Conservation (phyloP, 2,329 filamentous ascomycete species). For the Alternaria sp. region DNA sequence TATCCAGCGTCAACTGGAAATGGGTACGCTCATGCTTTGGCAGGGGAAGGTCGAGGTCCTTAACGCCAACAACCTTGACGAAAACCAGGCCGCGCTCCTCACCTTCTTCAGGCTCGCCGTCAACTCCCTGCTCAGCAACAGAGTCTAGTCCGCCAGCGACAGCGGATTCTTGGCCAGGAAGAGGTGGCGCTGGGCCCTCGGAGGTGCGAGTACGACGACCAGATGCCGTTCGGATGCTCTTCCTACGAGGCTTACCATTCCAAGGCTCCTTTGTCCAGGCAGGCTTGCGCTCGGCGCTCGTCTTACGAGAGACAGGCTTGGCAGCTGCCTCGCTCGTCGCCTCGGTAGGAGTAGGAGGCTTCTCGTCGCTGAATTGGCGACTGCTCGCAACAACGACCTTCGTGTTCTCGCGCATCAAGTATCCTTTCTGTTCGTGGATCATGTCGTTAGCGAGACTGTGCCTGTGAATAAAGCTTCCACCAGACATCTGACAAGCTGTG, state of each 20-base stretch:
- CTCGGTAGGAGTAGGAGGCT: slow-evolving; percentile 60
- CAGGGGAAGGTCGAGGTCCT: slow-evolving; percentile 90
- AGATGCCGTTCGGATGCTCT: slow-evolving; percentile 67
- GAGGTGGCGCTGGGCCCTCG: slow-evolving; percentile 74
- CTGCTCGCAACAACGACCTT: slow-evolving; percentile 93
- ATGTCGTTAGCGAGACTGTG: slow-evolving; percentile 54
- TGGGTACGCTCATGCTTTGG: slow-evolving; percentile 88
- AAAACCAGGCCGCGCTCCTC: slow-evolving; percentile 91
- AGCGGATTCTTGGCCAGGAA: slow-evolving; percentile 89
- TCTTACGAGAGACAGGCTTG: slow-evolving; percentile 77
- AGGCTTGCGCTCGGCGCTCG: slow-evolving; percentile 72
- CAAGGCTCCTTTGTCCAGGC: slow-evolving; percentile 98
- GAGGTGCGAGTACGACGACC: slow-evolving; percentile 66
- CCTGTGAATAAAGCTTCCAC: slow-evolving; percentile 41
- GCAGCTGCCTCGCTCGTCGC: slow-evolving; percentile 53
- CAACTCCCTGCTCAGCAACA: slow-evolving; percentile 73
- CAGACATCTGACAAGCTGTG: slow-evolving; percentile 36
- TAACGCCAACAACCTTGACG: slow-evolving; percentile 98
- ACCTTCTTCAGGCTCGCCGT: slow-evolving; percentile 74
- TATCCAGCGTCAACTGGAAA: slow-evolving; percentile 97
- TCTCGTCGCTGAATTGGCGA: slow-evolving; percentile 67
- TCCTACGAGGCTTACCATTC: slow-evolving; percentile 80
- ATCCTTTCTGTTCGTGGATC: slow-evolving; percentile 83
- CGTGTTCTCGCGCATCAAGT: slow-evolving; percentile 98
- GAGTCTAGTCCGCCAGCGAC: slow-evolving; percentile 68